Conservation (phyloP, 352 stramenopile species). For the Pythium brachiatum region DNA sequence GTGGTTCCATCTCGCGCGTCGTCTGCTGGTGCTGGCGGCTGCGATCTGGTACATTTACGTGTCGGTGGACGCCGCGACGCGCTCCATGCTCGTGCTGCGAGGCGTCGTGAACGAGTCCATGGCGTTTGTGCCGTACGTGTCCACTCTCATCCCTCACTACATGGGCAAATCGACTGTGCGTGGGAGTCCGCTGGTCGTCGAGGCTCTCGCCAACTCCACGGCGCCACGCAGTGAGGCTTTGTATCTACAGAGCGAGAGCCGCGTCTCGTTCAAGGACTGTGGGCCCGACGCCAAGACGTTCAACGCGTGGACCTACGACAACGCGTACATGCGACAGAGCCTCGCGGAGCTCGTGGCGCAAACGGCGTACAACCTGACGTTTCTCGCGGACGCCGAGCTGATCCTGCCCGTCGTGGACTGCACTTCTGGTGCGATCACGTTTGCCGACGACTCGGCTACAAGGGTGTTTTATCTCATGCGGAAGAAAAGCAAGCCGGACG, state of each 20-base stretch:
- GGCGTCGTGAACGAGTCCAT: conserved; percentile 20
- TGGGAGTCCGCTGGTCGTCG: conserved; percentile 32
- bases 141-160: conserved; percentile 29
- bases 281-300: neutral
- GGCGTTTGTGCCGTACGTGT: conserved; percentile 12
- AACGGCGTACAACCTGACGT: conserved; percentile 37
- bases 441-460: neutral
- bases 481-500: conserved; percentile 5
- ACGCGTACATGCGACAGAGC: conserved; percentile 32
- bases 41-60: conserved; percentile 34
- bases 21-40: conserved; percentile 29
- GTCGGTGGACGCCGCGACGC: conserved; percentile 27
- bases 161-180: conserved; percentile 29
- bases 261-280: conserved; percentile 23
- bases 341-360: conserved; percentile 26
- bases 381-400: conserved; percentile 33
- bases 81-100: conserved; percentile 23
- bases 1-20: conserved; percentile 22
- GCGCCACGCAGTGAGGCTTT: conserved; percentile 29
- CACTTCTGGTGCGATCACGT: conserved; percentile 25
- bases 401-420: conserved; percentile 48
- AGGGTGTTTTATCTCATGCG: conserved; percentile 24
- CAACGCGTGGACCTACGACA: conserved; percentile 25
- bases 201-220: conserved; percentile 27
- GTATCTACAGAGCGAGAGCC: conserved; percentile 30